A percentile compares a stretch with the other conserved stretches of the same genome.
Evolutionary conservation across 1,284 basidiomycete genomes (phyloP).

Genomic region (Naganishia sp.): DNA sequence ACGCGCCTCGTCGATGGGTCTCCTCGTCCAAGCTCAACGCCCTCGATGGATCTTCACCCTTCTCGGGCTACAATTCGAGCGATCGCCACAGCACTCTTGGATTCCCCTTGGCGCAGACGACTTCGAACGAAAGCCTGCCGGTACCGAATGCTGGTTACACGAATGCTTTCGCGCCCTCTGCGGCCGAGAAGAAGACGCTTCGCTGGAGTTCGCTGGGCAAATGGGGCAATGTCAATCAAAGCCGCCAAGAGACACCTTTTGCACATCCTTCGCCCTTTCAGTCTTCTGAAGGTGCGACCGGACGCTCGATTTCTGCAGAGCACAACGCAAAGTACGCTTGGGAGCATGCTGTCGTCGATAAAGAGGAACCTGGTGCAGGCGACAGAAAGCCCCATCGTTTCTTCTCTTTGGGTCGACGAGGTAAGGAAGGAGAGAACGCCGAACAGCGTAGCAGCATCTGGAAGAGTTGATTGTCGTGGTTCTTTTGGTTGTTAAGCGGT

Average conservation of each 20-base stretch:
- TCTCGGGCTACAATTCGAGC: slow-evolving; percentile 3
- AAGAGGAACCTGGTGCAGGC: slow-evolving; percentile 25
- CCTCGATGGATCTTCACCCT: slow-evolving; percentile 9
- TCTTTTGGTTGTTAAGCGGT: neutral
- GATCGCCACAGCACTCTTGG: slow-evolving; percentile 23
- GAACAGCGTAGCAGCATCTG: slow-evolving; percentile 20
- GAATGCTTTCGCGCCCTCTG: slow-evolving; percentile 49
- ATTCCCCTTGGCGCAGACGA: slow-evolving; percentile 34
- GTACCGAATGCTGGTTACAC: slow-evolving; percentile 36
- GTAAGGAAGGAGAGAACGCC: slow-evolving; percentile 15
- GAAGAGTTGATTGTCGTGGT: slow-evolving; percentile 8
- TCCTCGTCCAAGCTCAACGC: slow-evolving; percentile 36
- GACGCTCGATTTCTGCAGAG: slow-evolving; percentile 22
- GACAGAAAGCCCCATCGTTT: slow-evolving; percentile 46
- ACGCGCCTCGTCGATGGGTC: slow-evolving; percentile 44
- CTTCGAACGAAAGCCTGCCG: slow-evolving; percentile 47
- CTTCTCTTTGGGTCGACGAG: slow-evolving; percentile 43
- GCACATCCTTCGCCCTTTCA: slow-evolving; percentile 2
- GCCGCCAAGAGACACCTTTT: slow-evolving; percentile 16
- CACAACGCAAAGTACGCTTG: slow-evolving; percentile 23
- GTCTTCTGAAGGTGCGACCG: neutral
- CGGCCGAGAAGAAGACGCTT: slow-evolving; percentile 49
- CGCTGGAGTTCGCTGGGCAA: slow-evolving; percentile 48
- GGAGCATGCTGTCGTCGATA: slow-evolving; percentile 13
- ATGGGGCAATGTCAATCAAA: slow-evolving; percentile 22